phyloP scores from a whole-genome alignment of 2,329 filamentous ascomycete species.

The Biscogniauxia mediterranea region DNA sequence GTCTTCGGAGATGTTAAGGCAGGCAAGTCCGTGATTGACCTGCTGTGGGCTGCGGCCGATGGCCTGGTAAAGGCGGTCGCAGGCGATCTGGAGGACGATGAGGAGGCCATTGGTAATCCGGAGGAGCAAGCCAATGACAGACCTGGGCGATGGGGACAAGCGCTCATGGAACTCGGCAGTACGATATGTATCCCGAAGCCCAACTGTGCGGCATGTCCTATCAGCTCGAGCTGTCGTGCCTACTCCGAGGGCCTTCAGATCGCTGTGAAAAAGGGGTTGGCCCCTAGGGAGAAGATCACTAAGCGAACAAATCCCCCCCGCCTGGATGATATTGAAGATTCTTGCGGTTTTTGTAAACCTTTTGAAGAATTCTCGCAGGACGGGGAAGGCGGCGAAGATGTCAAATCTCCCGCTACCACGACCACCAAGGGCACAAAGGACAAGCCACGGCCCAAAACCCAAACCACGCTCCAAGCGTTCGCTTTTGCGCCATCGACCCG shows the following conservation, averaged over 20 bases:
- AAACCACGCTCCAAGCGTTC: constrained; percentile 30
- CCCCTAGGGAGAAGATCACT: constrained; percentile 6
- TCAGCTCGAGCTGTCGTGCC: constrained; percentile 50
- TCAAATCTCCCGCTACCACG: constrained; percentile 1
- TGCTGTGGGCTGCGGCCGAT: constrained; percentile 58
- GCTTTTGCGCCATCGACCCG: constrained; percentile 20
- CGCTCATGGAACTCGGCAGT: constrained; percentile 64
- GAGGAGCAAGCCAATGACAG: constrained; percentile 40
- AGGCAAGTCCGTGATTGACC: constrained; percentile 50
- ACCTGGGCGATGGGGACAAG: constrained; percentile 62
- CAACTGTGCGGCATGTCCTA: constrained; percentile 51
- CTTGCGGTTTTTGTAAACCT: constrained; percentile 47
- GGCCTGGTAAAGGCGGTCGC: constrained; percentile 53
- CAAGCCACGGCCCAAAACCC: constrained; percentile 16
- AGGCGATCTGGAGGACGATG: constrained; percentile 30
- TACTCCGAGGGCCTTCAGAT: constrained; percentile 46
- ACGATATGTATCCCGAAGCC: constrained; percentile 61
- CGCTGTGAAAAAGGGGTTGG: constrained; percentile 22
- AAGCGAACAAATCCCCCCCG: neutral
- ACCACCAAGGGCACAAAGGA: constrained; percentile 3
- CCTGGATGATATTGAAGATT: constrained; percentile 49
- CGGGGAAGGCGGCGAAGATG: constrained; percentile 19
- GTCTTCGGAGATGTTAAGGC: constrained; percentile 56
- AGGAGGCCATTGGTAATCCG: constrained; percentile 9
- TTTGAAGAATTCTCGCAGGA: constrained; percentile 38